Base-by-base conservation (phyloP, 441 rosid genomes). In the Eutrema salsugineum region DNA sequence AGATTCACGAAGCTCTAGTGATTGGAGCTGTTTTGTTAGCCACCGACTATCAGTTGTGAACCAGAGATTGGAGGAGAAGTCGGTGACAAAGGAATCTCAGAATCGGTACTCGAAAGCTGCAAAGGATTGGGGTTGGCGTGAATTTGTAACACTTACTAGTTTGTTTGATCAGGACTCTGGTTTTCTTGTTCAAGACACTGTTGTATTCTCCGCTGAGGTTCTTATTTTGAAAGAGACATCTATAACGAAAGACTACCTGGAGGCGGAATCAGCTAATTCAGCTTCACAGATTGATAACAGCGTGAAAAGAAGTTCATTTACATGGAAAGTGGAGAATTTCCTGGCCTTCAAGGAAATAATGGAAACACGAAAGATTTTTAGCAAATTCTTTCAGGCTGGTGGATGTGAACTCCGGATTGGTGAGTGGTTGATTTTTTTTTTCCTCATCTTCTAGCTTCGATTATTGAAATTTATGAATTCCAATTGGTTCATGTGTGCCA, bases 81-180 rank as follows among this genome's bases (percentile, higher is more conserved):
- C 99, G 64, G 91, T 96, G 38, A 86, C 93, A 15, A 96, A 93
- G 78, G 99, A 96, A 80, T 96, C 97, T 81, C 97, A 96, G 81
- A 93, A 91, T 78, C 97, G 99, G 54, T 96, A 91, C 82, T 96
- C 99, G 53, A 96, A 96, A 87, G 94, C 99, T 72, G 98, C 98
- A 66, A 96, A 96, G 79, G 97, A 96, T 78, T 96, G 99, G 98
- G 99, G 99, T 62, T 96, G 98, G 99, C 97, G 97, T 78, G 98
- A 96, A 77, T 96, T 96, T 84, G 97, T 96, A 78, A 96, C 99
- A 1, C 99, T 96, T 58, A 91, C 99, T 9, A 91, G 94, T 77
- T 86, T 96, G 67, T 96, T 96, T 83, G 99, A 91, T 79, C 99
- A 96, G 82, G 99, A 96, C 85, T 91, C 94, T 53, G 99, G 99